Conservation (phyloP, 116 monocot genomes). For the Iris pallida region DNA sequence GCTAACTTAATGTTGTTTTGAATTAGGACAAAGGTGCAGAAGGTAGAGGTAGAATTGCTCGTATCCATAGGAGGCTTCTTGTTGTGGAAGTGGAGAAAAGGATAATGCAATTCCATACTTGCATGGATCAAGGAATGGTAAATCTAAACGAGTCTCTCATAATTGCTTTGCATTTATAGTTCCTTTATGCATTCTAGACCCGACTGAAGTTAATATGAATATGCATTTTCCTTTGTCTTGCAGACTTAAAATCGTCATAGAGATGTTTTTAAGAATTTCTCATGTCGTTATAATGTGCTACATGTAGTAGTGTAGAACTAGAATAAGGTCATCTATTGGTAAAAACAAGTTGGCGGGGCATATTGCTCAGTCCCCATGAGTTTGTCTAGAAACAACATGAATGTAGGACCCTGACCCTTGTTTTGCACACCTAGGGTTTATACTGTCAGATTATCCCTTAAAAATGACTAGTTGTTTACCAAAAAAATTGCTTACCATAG, state of each 20-base stretch:
- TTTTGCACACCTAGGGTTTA: too few relatives aligned
- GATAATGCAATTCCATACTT: constrained; percentile 62
- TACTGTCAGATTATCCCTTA: too few relatives aligned
- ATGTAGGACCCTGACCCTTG: too few relatives aligned
- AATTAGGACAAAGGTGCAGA: constrained; percentile 88
- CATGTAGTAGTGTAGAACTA: too few relatives aligned
- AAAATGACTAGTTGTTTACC: too few relatives aligned
- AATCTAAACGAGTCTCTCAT: not conserved
- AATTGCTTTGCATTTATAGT: not conserved
- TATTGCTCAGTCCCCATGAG: too few relatives aligned
- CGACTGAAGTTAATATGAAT: not conserved
- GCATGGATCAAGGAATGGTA: constrained; percentile 70
- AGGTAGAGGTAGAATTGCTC: constrained; percentile 82
- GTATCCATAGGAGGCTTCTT: constrained; percentile 77
- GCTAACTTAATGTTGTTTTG: not conserved
- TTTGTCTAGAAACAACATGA: too few relatives aligned
- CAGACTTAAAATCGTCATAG: not conserved
- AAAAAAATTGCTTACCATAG: too few relatives aligned
- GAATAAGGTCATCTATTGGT: too few relatives aligned
- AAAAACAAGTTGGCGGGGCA: too few relatives aligned
- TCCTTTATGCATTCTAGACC: not conserved
- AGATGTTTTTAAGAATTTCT: not conserved
- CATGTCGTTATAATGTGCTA: too few relatives aligned
- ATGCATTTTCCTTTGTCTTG: not conserved
- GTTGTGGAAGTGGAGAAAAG: constrained; percentile 79